Evolutionary conservation across 2,329 filamentous ascomycete genomes (phyloP).

Genomic region (Colletotrichum higginsianum): DNA sequence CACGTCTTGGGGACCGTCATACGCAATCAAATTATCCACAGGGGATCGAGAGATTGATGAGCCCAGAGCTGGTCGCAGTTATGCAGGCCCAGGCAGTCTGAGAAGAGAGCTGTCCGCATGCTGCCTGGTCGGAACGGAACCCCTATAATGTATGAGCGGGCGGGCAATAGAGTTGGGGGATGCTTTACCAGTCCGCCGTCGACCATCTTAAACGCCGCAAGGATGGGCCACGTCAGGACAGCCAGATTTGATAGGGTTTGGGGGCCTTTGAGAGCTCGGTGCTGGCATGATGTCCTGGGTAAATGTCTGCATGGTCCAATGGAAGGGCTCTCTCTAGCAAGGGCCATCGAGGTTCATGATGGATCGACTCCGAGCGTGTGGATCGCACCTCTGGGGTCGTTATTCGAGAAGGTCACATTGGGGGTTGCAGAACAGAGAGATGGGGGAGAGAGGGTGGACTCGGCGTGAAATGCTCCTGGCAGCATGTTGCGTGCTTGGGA

Average conservation of each 20-base stretch:
- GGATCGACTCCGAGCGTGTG: too few relatives aligned
- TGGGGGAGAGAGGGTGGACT: too few relatives aligned
- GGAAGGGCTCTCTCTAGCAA: neutral
- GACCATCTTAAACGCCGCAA: slow-evolving; percentile 18
- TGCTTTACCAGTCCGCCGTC: slow-evolving; percentile 3
- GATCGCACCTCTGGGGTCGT: too few relatives aligned
- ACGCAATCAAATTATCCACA: slow-evolving; percentile 17
- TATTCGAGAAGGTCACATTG: too few relatives aligned
- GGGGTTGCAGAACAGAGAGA: too few relatives aligned
- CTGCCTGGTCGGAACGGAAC: neutral
- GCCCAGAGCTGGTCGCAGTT: neutral
- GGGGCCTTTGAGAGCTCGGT: neutral
- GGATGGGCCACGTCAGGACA: slow-evolving; percentile 15
- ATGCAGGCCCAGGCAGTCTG: neutral
- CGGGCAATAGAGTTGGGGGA: neutral
- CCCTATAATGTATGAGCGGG: neutral
- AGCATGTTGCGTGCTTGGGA: too few relatives aligned
- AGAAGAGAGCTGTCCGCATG: neutral
- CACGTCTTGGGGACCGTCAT: neutral
- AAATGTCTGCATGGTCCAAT: slow-evolving; percentile 10
- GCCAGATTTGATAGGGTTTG: slow-evolving; percentile 28
- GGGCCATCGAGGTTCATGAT: slow-evolving; percentile 1
- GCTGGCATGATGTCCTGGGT: slow-evolving; percentile 16
- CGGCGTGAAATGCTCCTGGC: too few relatives aligned
- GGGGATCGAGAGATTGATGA: neutral